Evolutionary conservation across 2,329 filamentous ascomycete species (phyloP).

Genomic region (Cercospora zeae-maydis): DNA sequence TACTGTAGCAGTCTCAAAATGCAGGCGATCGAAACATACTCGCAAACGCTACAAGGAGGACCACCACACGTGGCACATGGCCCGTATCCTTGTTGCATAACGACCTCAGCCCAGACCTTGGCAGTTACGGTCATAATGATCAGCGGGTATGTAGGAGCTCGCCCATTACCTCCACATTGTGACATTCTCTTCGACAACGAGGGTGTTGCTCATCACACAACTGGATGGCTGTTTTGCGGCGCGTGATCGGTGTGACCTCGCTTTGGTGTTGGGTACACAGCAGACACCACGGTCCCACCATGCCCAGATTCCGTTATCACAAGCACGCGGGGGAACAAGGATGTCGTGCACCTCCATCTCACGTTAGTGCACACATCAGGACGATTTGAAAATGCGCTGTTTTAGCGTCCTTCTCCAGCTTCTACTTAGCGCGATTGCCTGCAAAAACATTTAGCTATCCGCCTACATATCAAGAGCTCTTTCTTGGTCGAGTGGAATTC

Average conservation of each 20-base stretch:
- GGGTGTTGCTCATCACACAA: background rate
- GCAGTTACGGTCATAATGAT: background rate
- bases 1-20: no score
- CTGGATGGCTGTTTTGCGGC: background rate
- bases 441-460: constrained; percentile 1
- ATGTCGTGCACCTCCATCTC: background rate
- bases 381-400: background rate
- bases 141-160: background rate
- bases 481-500: background rate
- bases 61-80: background rate
- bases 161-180: background rate
- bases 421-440: background rate
- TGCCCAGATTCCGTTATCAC: background rate
- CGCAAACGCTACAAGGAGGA: no score
- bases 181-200: background rate
- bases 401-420: background rate
- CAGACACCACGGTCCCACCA: background rate
- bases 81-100: background rate
- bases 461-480: constrained; percentile 5
- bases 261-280: background rate
- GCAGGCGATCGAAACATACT: background rate
- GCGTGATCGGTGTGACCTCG: background rate
- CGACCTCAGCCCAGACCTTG: background rate
- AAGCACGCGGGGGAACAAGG: background rate
- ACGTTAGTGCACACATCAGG: background rate